Conservation (phyloP, 208 protist genomes). For the Wallacemonas sp. region DNA sequence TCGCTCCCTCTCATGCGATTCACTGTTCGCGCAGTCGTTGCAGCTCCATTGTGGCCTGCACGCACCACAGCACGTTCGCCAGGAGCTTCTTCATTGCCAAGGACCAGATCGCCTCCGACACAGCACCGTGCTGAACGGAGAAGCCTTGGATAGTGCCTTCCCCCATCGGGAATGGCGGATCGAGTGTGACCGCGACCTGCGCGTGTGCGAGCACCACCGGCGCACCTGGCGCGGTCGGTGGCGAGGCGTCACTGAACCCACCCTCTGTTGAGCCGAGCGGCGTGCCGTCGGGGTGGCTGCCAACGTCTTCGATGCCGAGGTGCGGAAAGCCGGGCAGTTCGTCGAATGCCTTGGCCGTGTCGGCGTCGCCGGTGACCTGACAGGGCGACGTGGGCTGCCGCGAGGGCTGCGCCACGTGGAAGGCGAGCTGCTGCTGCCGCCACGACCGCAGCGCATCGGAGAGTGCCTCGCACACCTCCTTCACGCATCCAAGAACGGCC, state of each 20-base stretch:
- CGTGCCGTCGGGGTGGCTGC: no score
- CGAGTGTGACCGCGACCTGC: constrained; percentile 7
- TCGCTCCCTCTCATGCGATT: background rate
- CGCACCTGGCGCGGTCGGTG: background rate
- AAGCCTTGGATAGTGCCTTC: constrained; percentile 59
- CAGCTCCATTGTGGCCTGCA: constrained; percentile 51
- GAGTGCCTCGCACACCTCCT: constrained; percentile 55
- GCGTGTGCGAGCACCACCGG: constrained; percentile 10
- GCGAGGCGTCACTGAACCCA: background rate
- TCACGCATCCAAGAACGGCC: constrained; percentile 51
- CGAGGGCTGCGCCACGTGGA: no score
- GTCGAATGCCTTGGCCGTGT: no score
- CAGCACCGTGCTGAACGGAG: constrained; percentile 53
- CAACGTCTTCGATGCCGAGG: background rate
- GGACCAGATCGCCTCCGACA: constrained; percentile 68
- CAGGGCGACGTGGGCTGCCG: no score
- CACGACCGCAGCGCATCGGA: constrained; percentile 21
- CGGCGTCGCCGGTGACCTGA: no score
- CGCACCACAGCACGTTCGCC: constrained; percentile 75
- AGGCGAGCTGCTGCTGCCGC: constrained; percentile 13
- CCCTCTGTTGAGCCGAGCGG: background rate
- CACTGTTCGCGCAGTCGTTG: constrained; percentile 25
- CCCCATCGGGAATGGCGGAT: constrained; percentile 45
- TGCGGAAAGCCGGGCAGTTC: no score
- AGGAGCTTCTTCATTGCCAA: constrained; percentile 80